Evolutionary conservation across 257 asterid genomes (phyloP).

Genomic region (Nyctanthes arbortristis): DNA sequence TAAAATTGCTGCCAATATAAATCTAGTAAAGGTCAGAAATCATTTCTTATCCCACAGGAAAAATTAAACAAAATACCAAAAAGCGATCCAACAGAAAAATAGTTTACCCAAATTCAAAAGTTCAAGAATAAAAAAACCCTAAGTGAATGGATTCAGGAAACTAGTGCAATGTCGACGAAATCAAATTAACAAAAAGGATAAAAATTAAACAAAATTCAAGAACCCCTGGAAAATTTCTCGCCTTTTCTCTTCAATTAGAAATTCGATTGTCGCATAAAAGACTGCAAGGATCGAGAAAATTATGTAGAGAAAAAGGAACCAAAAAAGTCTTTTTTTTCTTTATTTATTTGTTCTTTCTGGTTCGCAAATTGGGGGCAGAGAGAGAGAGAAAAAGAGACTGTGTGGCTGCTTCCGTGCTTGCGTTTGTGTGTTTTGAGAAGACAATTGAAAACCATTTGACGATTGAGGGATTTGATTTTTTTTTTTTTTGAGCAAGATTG

Average conservation of each 20-base stretch:
- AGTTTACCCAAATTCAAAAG: conserved; percentile 33
- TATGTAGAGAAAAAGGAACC: conserved; percentile 14
- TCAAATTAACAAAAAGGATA: conserved; percentile 23
- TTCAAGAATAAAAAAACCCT: conserved; percentile 36
- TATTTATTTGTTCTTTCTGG: conserved; percentile 1
- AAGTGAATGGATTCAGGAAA: conserved; percentile 20
- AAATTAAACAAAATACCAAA: not conserved
- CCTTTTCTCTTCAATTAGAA: not conserved
- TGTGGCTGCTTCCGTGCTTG: not conserved
- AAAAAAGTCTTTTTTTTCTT: conserved; percentile 16
- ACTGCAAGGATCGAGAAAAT: conserved; percentile 28
- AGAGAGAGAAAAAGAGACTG: no score
- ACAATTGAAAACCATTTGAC: not conserved
- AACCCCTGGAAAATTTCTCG: not conserved
- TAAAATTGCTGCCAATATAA: conserved; percentile 7
- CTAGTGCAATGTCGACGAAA: conserved; percentile 36
- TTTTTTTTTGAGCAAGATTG: no score
- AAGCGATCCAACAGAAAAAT: conserved; percentile 20
- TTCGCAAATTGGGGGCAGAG: not conserved
- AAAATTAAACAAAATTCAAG: conserved; percentile 17
- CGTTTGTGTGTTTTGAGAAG: not conserved
- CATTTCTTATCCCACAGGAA: conserved; percentile 13
- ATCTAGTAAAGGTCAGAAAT: not conserved
- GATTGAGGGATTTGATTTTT: no score
- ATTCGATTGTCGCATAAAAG: not conserved